Base-by-base conservation (phyloP, 2,329 filamentous ascomycete genomes). In the Colletotrichum tanaceti region DNA sequence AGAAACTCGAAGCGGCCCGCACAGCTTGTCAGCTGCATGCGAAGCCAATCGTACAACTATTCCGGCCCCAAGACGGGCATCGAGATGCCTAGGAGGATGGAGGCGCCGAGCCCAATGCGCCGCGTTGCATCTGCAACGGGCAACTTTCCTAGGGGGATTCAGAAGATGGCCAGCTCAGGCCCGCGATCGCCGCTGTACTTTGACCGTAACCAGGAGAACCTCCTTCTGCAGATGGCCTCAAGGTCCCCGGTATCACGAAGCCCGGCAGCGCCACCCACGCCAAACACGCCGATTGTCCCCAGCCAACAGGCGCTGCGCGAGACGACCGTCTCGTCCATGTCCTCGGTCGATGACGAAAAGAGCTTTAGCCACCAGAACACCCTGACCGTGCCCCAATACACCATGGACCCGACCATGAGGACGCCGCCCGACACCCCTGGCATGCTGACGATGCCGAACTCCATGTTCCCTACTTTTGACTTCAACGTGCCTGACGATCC, bases 401-500 rank as follows among this genome's bases (percentile, higher is more conserved):
- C 77, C 61, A 65, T 72, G 24, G 82, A 86, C 70, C 77, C 81
- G 22, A 82, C 82, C 20, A 76, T 87, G 57, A 84, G 84, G 72
- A 87, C 86, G 6, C 86, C 86, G 16, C 86, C 86, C 3, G 83
- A 81, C 5, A 87, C 86, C 1, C 86, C 86, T 0, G 84, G 84
- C 18, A 73, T 86, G 43, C 75, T 84, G 70, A 76, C 80, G 38
- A 77, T 83, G 50, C 79, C 80, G 59, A 77, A 78, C 58, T 73
- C 79, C n/a, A 79, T 82, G 65, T 80, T 80, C 11, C 73, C 77
- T 13, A 79, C 77, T 58, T 77, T 79, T 68, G 73, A 79, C 64
- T 77, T 79, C 70, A 72, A 79, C 6, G 75, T 82, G 3, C 73
- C 80, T 0, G 86, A 88, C 47, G 85, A 86, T 69, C 79, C 82